Percentiles rank a stretch among this genome's conserved stretches.
Evolutionary conservation across 495 filamentous ascomycete species (phyloP).

Genomic region (Jackrogersella minutella): DNA sequence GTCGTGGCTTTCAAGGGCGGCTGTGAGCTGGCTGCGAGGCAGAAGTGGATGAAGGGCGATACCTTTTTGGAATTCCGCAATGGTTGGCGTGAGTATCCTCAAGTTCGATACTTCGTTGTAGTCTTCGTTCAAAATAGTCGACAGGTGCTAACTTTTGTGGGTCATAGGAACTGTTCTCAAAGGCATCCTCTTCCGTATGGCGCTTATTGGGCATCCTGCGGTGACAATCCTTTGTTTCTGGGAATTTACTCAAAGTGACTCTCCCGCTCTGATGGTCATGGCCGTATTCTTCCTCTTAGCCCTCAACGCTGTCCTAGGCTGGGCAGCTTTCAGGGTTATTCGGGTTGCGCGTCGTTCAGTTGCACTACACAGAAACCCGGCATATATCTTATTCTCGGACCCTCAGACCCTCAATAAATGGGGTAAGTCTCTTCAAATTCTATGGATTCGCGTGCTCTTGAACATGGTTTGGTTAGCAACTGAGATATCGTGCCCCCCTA

Average conservation of each 20-base stretch:
- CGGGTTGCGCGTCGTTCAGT: conserved; percentile 87
- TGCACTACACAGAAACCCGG: conserved; percentile 91
- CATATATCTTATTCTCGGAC: conserved; percentile 96
- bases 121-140: neutral
- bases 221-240: conserved; percentile 90
- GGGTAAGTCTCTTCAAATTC: conserved; percentile 55
- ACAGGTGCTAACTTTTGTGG: conserved; percentile 1
- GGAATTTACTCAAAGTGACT: conserved; percentile 90
- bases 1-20: conserved; percentile 81
- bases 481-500: neutral
- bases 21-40: conserved; percentile 74
- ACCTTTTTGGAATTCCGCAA: conserved; percentile 94
- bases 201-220: conserved; percentile 92
- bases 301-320: conserved; percentile 78
- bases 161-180: conserved; percentile 70
- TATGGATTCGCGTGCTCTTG: neutral
- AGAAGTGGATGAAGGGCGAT: conserved; percentile 81
- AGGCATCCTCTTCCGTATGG: conserved; percentile 90
- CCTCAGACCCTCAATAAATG: conserved; percentile 93
- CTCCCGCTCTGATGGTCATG: conserved; percentile 82
- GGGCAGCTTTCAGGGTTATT: conserved; percentile 90
- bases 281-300: conserved; percentile 90
- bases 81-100: conserved; percentile 66
- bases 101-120: too few relatives aligned
- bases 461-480: neutral